Conservation (phyloP, 768 basidiomycete genomes). For the Phylloporus sp. region DNA sequence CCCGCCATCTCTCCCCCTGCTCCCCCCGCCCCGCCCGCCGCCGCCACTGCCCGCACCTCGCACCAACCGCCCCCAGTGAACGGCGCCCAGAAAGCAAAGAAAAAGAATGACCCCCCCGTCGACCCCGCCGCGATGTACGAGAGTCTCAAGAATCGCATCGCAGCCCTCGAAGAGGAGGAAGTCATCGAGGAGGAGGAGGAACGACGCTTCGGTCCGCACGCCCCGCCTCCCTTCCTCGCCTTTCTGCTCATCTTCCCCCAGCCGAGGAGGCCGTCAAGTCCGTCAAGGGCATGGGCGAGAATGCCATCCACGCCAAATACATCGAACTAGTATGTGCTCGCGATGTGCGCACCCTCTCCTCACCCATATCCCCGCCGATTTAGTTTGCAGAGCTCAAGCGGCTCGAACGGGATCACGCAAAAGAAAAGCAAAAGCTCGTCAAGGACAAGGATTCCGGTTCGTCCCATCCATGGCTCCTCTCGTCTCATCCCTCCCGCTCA, state of each 20-base stretch:
- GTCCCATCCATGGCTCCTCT: conserved; percentile 15
- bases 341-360: conserved; percentile 16
- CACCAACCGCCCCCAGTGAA: conserved; percentile 27
- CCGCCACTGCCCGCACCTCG: conserved; percentile 30
- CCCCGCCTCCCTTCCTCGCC: neutral
- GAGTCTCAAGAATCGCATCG: conserved; percentile 82
- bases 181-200: conserved; percentile 87
- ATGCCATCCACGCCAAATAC: conserved; percentile 79
- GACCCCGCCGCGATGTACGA: conserved; percentile 88
- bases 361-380: conserved; percentile 20
- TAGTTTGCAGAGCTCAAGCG: conserved; percentile 88
- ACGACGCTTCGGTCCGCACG: conserved; percentile 59
- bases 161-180: conserved; percentile 84
- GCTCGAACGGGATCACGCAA: conserved; percentile 82
- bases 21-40: conserved; percentile 35
- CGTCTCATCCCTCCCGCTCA: conserved; percentile 14
- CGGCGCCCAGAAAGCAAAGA: conserved; percentile 57
- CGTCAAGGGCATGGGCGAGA: conserved; percentile 78
- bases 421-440: conserved; percentile 85
- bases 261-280: conserved; percentile 87
- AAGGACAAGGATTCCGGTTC: conserved; percentile 89
- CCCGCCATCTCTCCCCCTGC: conserved; percentile 28
- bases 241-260: conserved; percentile 29
- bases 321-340: conserved; percentile 68
- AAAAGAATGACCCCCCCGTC: conserved; percentile 58